Evolutionary conservation across 768 basidiomycete genomes (phyloP).

Genomic region (Podaxis sp.): DNA sequence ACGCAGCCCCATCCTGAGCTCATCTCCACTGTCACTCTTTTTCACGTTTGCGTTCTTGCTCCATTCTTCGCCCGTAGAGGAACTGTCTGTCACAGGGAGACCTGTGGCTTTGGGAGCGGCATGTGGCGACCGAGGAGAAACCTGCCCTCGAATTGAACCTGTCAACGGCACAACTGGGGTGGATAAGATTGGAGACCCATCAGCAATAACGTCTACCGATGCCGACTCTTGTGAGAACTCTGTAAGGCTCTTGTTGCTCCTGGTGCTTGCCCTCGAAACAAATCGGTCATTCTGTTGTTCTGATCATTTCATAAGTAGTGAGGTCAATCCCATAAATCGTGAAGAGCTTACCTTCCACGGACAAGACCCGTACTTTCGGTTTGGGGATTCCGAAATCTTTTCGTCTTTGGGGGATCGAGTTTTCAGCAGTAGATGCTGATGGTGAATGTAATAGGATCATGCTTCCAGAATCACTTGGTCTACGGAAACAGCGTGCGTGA

Average conservation of each 20-base stretch:
- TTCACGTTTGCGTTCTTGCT: slow-evolving; percentile 34
- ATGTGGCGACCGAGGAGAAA: slow-evolving; percentile 26
- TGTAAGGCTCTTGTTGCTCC: slow-evolving; percentile 9
- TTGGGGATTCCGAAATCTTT: slow-evolving; percentile 66
- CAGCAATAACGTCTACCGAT: slow-evolving; percentile 23
- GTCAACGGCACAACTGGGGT: slow-evolving; percentile 63
- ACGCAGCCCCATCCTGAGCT: slow-evolving; percentile 62
- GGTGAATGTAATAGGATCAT: slow-evolving; percentile 55
- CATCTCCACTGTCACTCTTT: slow-evolving; percentile 50
- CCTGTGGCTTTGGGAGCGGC: slow-evolving; percentile 20
- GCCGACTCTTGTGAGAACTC: slow-evolving; percentile 6
- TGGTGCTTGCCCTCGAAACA: slow-evolving; percentile 31
- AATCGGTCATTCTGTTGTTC: slow-evolving; percentile 17
- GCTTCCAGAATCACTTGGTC: slow-evolving; percentile 39
- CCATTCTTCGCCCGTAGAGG: slow-evolving; percentile 30
- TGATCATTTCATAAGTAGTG: neutral
- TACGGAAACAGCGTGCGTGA: slow-evolving; percentile 38
- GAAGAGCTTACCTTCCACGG: slow-evolving; percentile 28
- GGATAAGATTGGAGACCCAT: slow-evolving; percentile 23
- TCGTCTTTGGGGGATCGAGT: slow-evolving; percentile 63
- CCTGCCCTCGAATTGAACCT: slow-evolving; percentile 60
- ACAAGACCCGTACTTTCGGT: slow-evolving; percentile 38
- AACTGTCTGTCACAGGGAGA: slow-evolving; percentile 14
- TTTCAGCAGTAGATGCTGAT: slow-evolving; percentile 58
- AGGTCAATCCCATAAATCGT: neutral